Percentiles rank a stretch among this genome's conserved stretches.
These are phyloP conservation scores for Lineolata rhizophorae DNA, from an alignment of 495 filamentous ascomycete species.

Conservation along the genomic window DNA sequence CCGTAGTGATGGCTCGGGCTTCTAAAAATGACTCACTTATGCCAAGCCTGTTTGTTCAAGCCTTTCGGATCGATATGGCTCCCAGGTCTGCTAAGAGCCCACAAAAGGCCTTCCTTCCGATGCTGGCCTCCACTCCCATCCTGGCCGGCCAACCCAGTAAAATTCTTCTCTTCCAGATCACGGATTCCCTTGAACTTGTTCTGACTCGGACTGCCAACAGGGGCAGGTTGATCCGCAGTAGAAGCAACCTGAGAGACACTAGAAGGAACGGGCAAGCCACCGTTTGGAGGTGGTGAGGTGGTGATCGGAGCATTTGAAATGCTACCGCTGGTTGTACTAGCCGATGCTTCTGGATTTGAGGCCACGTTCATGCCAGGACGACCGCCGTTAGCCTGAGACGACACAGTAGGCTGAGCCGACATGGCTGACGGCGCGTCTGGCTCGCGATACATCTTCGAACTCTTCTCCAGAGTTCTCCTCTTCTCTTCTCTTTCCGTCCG, in stretches of 20 bases:
- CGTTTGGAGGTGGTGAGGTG: too few relatives aligned
- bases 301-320: too few relatives aligned
- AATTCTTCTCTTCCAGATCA: slow-evolving; percentile 67
- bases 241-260: background rate
- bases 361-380: slow-evolving; percentile 1
- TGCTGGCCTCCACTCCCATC: slow-evolving; percentile 28
- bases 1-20: background rate
- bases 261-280: background rate
- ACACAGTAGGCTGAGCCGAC: background rate
- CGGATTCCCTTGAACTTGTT: slow-evolving; percentile 68
- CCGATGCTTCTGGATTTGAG: background rate
- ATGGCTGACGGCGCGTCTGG: slow-evolving; percentile 27
- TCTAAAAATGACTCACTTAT: slow-evolving; percentile 56
- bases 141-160: slow-evolving; percentile 16
- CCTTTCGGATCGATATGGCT: slow-evolving; percentile 89
- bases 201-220: slow-evolving; percentile 25
- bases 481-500: slow-evolving; percentile 87
- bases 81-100: slow-evolving; percentile 82
- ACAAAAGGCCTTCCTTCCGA: slow-evolving; percentile 80
- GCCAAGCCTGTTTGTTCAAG: slow-evolving; percentile 93
- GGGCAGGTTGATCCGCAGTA: background rate
- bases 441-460: slow-evolving; percentile 58
- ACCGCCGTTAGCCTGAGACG: background rate
- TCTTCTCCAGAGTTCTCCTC: slow-evolving; percentile 71
- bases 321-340: background rate